phyloP scores from a whole-genome alignment of 257 asterid species.

The Fraxinus americana region DNA sequence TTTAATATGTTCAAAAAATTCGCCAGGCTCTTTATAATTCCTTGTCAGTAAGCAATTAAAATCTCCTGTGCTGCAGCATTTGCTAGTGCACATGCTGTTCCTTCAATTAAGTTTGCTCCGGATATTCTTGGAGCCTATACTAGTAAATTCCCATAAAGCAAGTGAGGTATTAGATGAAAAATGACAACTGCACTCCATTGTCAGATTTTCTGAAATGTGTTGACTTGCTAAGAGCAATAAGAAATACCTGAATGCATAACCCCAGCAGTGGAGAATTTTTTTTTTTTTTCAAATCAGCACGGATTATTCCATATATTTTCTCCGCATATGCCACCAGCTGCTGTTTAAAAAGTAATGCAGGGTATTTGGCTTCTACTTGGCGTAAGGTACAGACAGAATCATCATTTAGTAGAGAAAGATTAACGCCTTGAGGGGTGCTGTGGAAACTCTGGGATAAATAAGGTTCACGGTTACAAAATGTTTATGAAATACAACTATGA shows the following conservation, averaged over 20 bases:
- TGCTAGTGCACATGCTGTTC: conserved; percentile 78
- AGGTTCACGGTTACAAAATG: conserved; percentile 13
- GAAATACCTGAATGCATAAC: conserved; percentile 83
- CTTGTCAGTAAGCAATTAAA: conserved; percentile 96
- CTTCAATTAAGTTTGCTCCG: conserved; percentile 75
- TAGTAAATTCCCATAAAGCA: conserved; percentile 19
- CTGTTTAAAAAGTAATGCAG: conserved; percentile 86
- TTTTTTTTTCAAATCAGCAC: conserved; percentile 83
- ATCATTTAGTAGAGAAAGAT: conserved; percentile 64
- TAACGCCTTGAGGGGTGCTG: conserved; percentile 69
- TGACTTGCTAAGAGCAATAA: not conserved
- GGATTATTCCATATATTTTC: conserved; percentile 83
- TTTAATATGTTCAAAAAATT: conserved; percentile 64
- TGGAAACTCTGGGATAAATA: conserved; percentile 72
- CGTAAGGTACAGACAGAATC: conserved; percentile 60
- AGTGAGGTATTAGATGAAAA: not conserved
- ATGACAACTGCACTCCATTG: conserved; percentile 17
- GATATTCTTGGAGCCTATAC: conserved; percentile 96
- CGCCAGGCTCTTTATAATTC: conserved; percentile 72
- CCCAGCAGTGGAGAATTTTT: conserved; percentile 87
- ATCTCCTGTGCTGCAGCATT: conserved; percentile 92
- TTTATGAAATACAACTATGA: conserved; percentile 2
- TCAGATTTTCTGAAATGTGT: conserved; percentile 2
- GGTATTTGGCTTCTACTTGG: conserved; percentile 97
- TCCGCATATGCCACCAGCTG: conserved; percentile 86